These are phyloP conservation scores for Epichloe sibirici DNA, from an alignment of 2,329 filamentous ascomycete genomes.

Conservation along the genomic window DNA sequence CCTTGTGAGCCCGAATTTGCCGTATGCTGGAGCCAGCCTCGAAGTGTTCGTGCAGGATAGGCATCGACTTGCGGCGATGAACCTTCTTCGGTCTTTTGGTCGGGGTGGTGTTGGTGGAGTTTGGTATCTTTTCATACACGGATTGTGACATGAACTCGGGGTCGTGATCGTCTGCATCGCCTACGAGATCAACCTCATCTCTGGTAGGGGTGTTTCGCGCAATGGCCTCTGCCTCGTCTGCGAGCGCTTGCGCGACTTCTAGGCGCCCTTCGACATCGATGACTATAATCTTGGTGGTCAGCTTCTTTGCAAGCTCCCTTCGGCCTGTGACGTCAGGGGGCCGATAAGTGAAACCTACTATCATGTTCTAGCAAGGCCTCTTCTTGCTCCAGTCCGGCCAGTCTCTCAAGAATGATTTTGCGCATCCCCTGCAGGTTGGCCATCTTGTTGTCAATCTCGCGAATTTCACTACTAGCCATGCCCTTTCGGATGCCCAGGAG, in stretches of 20 bases:
- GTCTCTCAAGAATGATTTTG: slow-evolving; percentile 74
- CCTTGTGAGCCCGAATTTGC: slow-evolving; percentile 78
- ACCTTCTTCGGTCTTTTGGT: slow-evolving; percentile 38
- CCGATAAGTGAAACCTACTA: slow-evolving; percentile 37
- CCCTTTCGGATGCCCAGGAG: slow-evolving; percentile 90
- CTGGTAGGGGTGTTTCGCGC: slow-evolving; percentile 38
- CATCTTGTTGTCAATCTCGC: slow-evolving; percentile 94
- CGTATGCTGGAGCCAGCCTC: slow-evolving; percentile 79
- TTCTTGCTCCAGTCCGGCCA: slow-evolving; percentile 80
- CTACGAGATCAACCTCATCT: slow-evolving; percentile 40
- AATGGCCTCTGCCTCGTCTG: slow-evolving; percentile 45
- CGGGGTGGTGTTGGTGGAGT: slow-evolving; percentile 35
- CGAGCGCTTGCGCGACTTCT: slow-evolving; percentile 47
- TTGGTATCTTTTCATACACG: slow-evolving; percentile 84
- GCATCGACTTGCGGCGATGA: slow-evolving; percentile 71
- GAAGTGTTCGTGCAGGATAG: slow-evolving; percentile 90
- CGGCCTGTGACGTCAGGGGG: background rate
- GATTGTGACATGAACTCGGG: slow-evolving; percentile 89
- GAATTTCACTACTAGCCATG: slow-evolving; percentile 93
- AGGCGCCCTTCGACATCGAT: slow-evolving; percentile 49
- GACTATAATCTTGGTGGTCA: slow-evolving; percentile 27
- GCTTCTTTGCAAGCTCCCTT: background rate
- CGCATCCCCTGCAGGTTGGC: slow-evolving; percentile 88
- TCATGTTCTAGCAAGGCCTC: slow-evolving; percentile 85
- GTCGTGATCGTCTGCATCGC: slow-evolving; percentile 36